A percentile compares a stretch with the other conserved stretches of the same genome.
Evolutionary conservation across 2,329 filamentous ascomycete species (phyloP).

Genomic region (Purpureocillium lavendulum): DNA sequence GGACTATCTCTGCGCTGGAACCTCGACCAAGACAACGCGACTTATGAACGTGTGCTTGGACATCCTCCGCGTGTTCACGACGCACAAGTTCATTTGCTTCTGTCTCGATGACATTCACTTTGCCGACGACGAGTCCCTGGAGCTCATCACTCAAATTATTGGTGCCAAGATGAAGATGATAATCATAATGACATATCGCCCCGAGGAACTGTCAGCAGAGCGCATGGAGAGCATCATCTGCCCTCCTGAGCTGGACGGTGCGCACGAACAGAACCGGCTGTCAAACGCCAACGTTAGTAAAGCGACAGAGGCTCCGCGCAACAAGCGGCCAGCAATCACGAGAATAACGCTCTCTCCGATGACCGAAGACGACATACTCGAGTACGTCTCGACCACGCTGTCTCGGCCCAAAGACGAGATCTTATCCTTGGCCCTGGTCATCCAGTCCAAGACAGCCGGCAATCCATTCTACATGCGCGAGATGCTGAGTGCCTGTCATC

Average conservation of each 20-base stretch:
- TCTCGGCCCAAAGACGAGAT: constrained; percentile 66
- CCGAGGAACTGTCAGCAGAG: constrained; percentile 53
- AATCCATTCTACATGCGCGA: constrained; percentile 90
- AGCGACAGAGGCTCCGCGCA: constrained; percentile 29
- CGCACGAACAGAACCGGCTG: background rate
- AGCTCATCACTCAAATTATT: constrained; percentile 75
- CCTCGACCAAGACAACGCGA: constrained; percentile 57
- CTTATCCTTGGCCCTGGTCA: constrained; percentile 68
- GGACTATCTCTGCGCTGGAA: constrained; percentile 50
- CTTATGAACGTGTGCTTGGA: constrained; percentile 86
- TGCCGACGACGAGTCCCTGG: constrained; percentile 79
- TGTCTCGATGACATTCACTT: constrained; percentile 86
- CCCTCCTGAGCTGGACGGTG: constrained; percentile 45
- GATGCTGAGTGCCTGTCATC: constrained; percentile 80
- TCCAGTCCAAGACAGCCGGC: constrained; percentile 81
- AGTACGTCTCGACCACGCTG: constrained; percentile 76
- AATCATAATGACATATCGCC: constrained; percentile 68
- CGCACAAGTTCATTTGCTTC: constrained; percentile 81
- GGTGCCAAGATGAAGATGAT: constrained; percentile 72
- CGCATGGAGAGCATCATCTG: constrained; percentile 46
- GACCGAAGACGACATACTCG: constrained; percentile 67
- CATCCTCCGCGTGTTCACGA: constrained; percentile 70
- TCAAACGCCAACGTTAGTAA: constrained; percentile 12
- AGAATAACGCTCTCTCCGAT: constrained; percentile 66
- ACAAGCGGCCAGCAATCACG: constrained; percentile 51